Base-by-base conservation (phyloP, 805 yeast species). In the Groenewaldozyma tartarivorans region DNA sequence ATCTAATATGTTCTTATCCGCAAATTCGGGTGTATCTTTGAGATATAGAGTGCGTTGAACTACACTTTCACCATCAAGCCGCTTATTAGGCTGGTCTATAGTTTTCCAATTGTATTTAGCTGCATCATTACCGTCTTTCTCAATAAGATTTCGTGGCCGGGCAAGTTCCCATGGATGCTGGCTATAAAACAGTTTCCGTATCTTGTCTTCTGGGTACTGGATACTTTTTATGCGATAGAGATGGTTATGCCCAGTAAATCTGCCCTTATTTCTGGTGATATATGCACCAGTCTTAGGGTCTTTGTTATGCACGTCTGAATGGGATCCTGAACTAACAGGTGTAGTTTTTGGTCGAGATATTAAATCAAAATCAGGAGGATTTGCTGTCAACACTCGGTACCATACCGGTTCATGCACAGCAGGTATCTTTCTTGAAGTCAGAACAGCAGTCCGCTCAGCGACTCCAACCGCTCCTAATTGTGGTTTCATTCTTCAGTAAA, bases 91-190 rank as follows among this genome's bases (percentile, higher is more conserved):
- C 60, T 92, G 97, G 50, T 72, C 72, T 59, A 92, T 72, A 38
- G 69, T 68, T 36, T 79, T 69, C 97, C 98, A 92, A 60, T 92
- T 86, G 43, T 69, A 68, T 5, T 58, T 54, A 2, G 52, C 44
- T 32, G 60, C 53, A 35, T 81, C 85, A 34, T 71, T 66, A 5
- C 82, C 84, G 29, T 71, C 69, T 53, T 77, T 82, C 60, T 92
- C 98, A 35, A 87, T 71, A 49, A 92, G 63, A 21, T 76, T 70
- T 57, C 83, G 84, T 11, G 97, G 96, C 51, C 94, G 74, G 1
- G 97, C 85, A 40, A 88, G 67, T 63, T 92, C 98, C 98, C 98
- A 92, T 4, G 98, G 98, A 62, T 92, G 98, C 58, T 88, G 96
- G 44, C 77, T 77, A 61, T 80, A 90, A 56, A 92, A 92, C 19